Conservation (phyloP, 371 early-diverging fungal species). For the Sporodiniella umbellata region DNA sequence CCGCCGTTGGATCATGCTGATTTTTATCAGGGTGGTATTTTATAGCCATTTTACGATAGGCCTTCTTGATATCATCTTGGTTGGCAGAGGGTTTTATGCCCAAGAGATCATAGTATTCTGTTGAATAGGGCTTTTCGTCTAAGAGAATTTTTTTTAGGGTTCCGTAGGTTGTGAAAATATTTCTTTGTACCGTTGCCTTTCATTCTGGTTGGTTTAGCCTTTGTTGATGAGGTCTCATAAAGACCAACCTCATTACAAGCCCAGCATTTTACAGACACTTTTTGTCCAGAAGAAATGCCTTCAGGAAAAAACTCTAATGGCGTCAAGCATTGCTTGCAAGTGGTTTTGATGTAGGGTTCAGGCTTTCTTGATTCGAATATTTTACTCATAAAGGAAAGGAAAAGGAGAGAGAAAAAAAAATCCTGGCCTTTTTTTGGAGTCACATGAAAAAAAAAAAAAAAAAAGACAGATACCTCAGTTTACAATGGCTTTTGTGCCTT, state of each 20-base stretch:
- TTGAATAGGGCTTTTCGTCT: conserved; percentile 76
- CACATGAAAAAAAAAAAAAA: no score
- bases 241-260: conserved; percentile 44
- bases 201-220: conserved; percentile 32
- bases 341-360: conserved; percentile 47
- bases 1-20: conserved; percentile 75
- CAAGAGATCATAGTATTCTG: conserved; percentile 69
- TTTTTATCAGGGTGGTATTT: conserved; percentile 87
- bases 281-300: conserved; percentile 16
- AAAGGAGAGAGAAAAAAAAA: conserved; percentile 1
- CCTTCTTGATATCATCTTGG: conserved; percentile 67
- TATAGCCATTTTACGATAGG: conserved; percentile 82
- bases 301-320: conserved; percentile 41
- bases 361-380: conserved; percentile 36
- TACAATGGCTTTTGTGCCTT: no score
- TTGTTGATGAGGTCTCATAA: conserved; percentile 39
- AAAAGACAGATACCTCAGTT: no score
- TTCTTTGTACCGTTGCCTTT: conserved; percentile 21
- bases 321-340: conserved; percentile 37
- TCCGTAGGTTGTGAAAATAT: neutral
- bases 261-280: conserved; percentile 51
- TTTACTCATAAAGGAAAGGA: conserved; percentile 6
- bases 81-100: conserved; percentile 51
- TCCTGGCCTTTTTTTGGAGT: neutral
- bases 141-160: neutral